Conservation (phyloP, 192 early-diverging fungal genomes). For the Obelidium mucronatum region DNA sequence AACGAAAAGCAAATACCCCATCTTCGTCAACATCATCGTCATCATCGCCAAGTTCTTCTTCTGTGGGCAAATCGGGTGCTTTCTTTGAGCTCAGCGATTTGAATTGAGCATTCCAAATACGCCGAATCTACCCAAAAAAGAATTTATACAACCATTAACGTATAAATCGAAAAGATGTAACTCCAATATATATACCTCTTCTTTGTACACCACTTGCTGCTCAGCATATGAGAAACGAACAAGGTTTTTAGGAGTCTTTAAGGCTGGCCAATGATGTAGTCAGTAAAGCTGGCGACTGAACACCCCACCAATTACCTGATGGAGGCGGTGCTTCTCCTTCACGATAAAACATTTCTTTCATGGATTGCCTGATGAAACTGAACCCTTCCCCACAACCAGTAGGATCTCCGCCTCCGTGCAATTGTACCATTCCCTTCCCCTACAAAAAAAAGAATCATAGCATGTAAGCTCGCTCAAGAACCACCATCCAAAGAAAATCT, state of each 20-base stretch:
- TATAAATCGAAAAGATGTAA: not conserved
- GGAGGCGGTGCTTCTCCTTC: conserved; percentile 85
- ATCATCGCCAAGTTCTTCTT: conserved; percentile 64
- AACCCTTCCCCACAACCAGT: conserved; percentile 95
- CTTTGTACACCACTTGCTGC: conserved; percentile 92
- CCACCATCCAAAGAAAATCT: not conserved
- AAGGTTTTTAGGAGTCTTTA: conserved; percentile 24
- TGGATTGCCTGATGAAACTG: conserved; percentile 95
- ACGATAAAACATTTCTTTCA: conserved; percentile 97
- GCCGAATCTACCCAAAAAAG: conserved; percentile 63
- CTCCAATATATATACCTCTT: conserved; percentile 77
- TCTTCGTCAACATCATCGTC: conserved; percentile 42
- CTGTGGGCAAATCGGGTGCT: conserved; percentile 54
- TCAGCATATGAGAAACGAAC: conserved; percentile 73
- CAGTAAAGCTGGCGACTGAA: not conserved
- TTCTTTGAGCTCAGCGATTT: conserved; percentile 66
- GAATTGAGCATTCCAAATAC: conserved; percentile 94
- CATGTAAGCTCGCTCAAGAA: not conserved
- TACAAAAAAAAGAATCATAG: conserved; percentile 26
- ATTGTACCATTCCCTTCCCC: conserved; percentile 94
- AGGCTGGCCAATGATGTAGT: not conserved
- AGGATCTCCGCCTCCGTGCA: conserved; percentile 97
- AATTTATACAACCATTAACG: not conserved
- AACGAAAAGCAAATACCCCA: not conserved
- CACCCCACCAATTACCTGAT: conserved; percentile 54